Evolutionary conservation across 176 grass and related monocot genomes (phyloP), one percentile per base, ranked within the genome.

Genomic region (Juncus effusus): DNA sequence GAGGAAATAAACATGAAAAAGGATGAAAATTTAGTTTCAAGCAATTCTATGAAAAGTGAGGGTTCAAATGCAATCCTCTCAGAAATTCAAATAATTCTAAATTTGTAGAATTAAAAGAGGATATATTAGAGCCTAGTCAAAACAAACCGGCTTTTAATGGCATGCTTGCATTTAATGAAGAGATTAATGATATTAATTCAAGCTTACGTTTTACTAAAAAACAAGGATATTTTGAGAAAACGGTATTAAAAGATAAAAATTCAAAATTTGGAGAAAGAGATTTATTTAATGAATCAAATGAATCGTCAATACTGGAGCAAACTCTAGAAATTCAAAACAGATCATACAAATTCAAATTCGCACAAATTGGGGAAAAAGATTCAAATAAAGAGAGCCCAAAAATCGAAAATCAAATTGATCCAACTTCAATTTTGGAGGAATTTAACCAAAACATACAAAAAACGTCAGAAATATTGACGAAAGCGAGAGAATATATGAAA

Each of bases 391-490:
- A 63, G 14, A 57, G 64, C 28, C 38, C 56, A 11, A 42, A 13
- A 59, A 2, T 44, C 3, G 10, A 74, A 47, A 72, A 70, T 69
- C 42, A 54, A 51, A 66, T 73, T 5, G 36, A 39, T 13, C 28
- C 58, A 3, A 73, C 56, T 49, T 36, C 42, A 4, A 63, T 76
- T 62, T 62, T 56, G 54, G 74, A 81, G n/a, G 80, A 89, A 13
- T 97, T 91, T 60, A 77, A 74, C 78, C 78, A 36, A 49, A 79
- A 82, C 16, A 2, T 91, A n/a, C 83, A 86, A 52, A 74, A 97
- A 47, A 82, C 88, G 38, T 75, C 93, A 0, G 71, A 82, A 38
- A 44, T 86, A 47, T 71, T 91, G 59, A 83, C 73, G 39, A 79
- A 56, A 66, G 88, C 75, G 8, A 89, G 84, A 66, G 77, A 84